These are phyloP conservation scores for Dichotomopilus funicola DNA, from an alignment of 2,329 filamentous ascomycete genomes.

Conservation along the genomic window DNA sequence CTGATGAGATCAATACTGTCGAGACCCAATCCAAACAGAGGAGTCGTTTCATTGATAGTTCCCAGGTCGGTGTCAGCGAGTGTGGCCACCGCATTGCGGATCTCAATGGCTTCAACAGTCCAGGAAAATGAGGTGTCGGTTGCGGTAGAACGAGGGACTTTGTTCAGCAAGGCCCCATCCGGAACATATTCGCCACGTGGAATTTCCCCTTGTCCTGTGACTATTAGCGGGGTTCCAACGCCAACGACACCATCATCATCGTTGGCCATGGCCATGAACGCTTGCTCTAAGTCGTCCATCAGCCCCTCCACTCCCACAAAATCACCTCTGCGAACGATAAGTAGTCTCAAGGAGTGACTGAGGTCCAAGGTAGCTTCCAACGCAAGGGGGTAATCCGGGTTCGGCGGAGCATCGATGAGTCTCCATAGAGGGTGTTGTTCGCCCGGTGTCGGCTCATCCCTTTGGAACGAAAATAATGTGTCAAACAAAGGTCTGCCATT, in stretches of 20 bases:
- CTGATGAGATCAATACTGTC: constrained; percentile 93
- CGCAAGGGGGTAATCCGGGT: constrained; percentile 68
- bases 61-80: constrained; percentile 50
- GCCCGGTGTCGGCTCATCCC: constrained; percentile 30
- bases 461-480: constrained; percentile 75
- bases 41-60: constrained; percentile 50
- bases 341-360: constrained; percentile 45
- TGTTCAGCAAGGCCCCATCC: background rate
- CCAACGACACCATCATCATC: constrained; percentile 8
- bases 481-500: constrained; percentile 63
- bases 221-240: background rate
- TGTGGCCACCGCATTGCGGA: constrained; percentile 57
- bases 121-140: constrained; percentile 44
- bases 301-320: constrained; percentile 30
- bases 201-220: no score
- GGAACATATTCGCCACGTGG: no score
- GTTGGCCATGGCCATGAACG: constrained; percentile 24
- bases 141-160: background rate
- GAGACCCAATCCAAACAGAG: constrained; percentile 74
- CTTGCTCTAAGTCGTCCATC: constrained; percentile 35
- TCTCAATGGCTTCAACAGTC: constrained; percentile 43
- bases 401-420: constrained; percentile 39
- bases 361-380: constrained; percentile 59
- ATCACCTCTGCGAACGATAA: constrained; percentile 50
- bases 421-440: constrained; percentile 46